Base-by-base conservation (phyloP, 768 basidiomycete species). In the Podaxis mareebaensis region DNA sequence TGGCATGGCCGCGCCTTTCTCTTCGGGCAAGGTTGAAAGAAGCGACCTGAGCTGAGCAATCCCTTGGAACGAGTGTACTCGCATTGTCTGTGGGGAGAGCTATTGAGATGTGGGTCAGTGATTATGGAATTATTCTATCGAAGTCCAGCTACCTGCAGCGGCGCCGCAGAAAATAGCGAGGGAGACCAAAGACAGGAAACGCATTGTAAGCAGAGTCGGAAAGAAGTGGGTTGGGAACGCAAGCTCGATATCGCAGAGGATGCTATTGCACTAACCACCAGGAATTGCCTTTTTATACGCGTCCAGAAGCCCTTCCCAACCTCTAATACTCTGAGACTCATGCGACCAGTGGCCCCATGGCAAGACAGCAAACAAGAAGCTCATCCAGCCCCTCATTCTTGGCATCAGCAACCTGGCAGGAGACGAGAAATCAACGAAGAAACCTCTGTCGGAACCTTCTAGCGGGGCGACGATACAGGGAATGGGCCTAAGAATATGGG, bases 11-110 rank as follows among this genome's bases (percentile, higher is more conserved):
- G 40, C 55, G 61, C 17, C 46, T 49, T 40, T 63, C 61, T 5
- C 61, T 48, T 26, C 61, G 61, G 17, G 54, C 55, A 24, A 63
- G 30, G 48, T 63, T 57, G 48, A 63, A 39, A 22, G 61, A 38
- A 49, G 54, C 54, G 49, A 63, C 36, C 48, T 63, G 46, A 26
- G 61, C 15, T 4, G 61, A 63, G 39, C 61, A 63, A 15, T 56
- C 61, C 24, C 61, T 63, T 22, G 54, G 30, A 8, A 28, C 53
- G 3, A 56, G 44, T 13, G 22, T 28, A 48, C 30, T 57, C 8
- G 48, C 7, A 17, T 26, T 51, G 17, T 51, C 54, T 22, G 30
- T 51, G 11, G 46, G 46, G 33, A 56, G 48, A 48, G 53, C 61
- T 62, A 28, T 12, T 24, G 22, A 3, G 42, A 40, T 11, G n/a